Percentiles rank a stretch among this genome's conserved stretches.
These are phyloP conservation scores for Aspergillus affinis DNA, from an alignment of 495 filamentous ascomycete species.

Conservation along the genomic window DNA sequence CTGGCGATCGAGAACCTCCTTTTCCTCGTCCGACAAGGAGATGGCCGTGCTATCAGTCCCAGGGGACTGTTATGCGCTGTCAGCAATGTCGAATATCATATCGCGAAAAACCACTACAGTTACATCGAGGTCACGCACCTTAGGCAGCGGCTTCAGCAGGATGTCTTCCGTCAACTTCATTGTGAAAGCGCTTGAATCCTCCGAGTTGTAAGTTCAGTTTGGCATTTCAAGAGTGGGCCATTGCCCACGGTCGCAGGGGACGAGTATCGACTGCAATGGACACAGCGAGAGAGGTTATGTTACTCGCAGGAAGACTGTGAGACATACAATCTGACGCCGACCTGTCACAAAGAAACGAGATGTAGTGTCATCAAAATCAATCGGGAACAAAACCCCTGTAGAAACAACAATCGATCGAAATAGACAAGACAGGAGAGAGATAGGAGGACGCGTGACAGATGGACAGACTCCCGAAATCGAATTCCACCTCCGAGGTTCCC, in stretches of 20 bases:
- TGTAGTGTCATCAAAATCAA: background rate
- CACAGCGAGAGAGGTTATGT: background rate
- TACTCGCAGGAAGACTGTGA: background rate
- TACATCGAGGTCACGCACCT: background rate
- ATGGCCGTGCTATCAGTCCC: conserved; percentile 6
- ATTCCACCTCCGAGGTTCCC: background rate
- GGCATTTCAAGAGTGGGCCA: background rate
- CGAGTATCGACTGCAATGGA: background rate
- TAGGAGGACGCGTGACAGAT: background rate
- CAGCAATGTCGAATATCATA: background rate
- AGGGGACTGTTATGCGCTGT: conserved; percentile 4
- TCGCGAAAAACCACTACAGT: background rate
- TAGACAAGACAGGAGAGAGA: background rate
- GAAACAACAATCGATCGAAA: background rate
- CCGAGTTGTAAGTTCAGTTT: background rate
- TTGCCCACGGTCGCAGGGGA: background rate
- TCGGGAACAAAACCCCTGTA: background rate
- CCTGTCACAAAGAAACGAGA: background rate
- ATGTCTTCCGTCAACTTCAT: background rate
- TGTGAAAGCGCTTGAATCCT: background rate
- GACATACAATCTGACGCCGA: background rate
- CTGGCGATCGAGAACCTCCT: conserved; percentile 66
- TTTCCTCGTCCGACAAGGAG: conserved; percentile 43
- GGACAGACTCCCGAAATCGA: background rate
- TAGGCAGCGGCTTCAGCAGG: conserved; percentile 5